Conservation (phyloP, 1,284 basidiomycete genomes). For the Mycosarcoma maydis region DNA sequence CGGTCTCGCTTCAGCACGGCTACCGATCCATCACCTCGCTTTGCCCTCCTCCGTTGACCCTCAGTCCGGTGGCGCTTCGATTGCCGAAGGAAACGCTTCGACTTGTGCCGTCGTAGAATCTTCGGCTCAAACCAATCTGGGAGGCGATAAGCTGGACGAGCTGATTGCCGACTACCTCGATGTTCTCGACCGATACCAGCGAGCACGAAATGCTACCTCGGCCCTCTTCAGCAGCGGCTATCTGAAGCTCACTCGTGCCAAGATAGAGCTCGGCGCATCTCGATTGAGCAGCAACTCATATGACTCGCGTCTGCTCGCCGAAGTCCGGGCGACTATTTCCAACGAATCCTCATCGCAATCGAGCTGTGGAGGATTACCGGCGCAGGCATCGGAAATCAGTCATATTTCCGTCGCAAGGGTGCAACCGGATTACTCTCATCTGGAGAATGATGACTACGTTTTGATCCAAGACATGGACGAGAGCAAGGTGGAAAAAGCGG, state of each 20-base stretch:
- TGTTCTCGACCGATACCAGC: constrained; percentile 45
- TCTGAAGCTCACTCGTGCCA: constrained; percentile 45
- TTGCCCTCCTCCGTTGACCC: constrained; percentile 12
- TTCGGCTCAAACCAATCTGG: too few relatives aligned
- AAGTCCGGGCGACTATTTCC: constrained; percentile 5
- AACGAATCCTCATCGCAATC: too few relatives aligned
- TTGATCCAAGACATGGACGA: constrained; percentile 5
- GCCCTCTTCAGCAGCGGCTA: constrained; percentile 28
- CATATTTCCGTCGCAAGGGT: constrained; percentile 7
- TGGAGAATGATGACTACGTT: constrained; percentile 3
- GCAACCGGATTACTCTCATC: constrained; percentile 28
- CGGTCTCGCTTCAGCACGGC: constrained; percentile 1
- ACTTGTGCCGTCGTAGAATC: not conserved
- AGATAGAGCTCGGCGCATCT: constrained; percentile 45
- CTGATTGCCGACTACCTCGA: constrained; percentile 45
- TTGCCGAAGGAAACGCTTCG: not conserved
- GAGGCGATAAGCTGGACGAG: constrained; percentile 20
- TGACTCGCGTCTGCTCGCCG: constrained; percentile 37
- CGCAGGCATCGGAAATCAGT: not conserved
- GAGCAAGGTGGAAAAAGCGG: constrained; percentile 1
- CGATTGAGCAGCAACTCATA: constrained; percentile 44
- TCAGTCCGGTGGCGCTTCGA: not conserved
- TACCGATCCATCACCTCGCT: constrained; percentile 36
- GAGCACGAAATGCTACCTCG: not conserved
- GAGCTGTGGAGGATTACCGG: too few relatives aligned